phyloP scores from a whole-genome alignment of 495 filamentous ascomycete species.

The Penicillium dipodomyicola region DNA sequence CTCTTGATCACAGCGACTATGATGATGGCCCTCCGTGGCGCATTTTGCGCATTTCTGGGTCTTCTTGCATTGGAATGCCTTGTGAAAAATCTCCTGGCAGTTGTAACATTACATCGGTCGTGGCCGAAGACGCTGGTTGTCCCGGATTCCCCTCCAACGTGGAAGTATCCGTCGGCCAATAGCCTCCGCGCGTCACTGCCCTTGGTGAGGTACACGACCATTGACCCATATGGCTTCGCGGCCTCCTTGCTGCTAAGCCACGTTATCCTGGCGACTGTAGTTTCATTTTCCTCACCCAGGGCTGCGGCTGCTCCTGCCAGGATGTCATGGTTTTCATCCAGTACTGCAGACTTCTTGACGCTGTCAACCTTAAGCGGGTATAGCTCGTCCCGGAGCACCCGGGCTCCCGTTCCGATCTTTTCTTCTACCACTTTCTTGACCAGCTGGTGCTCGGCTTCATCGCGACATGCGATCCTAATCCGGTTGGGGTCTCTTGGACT shows the following conservation, averaged over 20 bases:
- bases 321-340: conserved; percentile 24
- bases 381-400: conserved; percentile 33
- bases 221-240: conserved; percentile 33
- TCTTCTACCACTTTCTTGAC: conserved; percentile 30
- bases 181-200: conserved; percentile 26
- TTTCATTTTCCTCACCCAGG: conserved; percentile 24
- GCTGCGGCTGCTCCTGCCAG: conserved; percentile 14
- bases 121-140: too few species aligned
- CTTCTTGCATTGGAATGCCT: too few species aligned
- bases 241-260: conserved; percentile 36
- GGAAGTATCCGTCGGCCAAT: conserved; percentile 27
- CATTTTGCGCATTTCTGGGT: too few species aligned
- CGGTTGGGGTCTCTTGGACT: conserved; percentile 24
- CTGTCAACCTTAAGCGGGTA: conserved; percentile 37
- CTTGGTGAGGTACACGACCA: conserved; percentile 36
- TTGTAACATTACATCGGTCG: too few species aligned
- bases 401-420: conserved; percentile 22
- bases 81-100: too few species aligned
- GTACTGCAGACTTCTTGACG: conserved; percentile 27
- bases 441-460: conserved; percentile 23
- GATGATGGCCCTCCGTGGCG: too few species aligned
- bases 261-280: conserved; percentile 23
- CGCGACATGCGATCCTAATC: conserved; percentile 11
- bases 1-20: too few species aligned
- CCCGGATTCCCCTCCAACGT: conserved; percentile 8